Evolutionary conservation across 495 filamentous ascomycete genomes (phyloP), one percentile per base, ranked within the genome.

Genomic region (Thermochaetoides thermophila): DNA sequence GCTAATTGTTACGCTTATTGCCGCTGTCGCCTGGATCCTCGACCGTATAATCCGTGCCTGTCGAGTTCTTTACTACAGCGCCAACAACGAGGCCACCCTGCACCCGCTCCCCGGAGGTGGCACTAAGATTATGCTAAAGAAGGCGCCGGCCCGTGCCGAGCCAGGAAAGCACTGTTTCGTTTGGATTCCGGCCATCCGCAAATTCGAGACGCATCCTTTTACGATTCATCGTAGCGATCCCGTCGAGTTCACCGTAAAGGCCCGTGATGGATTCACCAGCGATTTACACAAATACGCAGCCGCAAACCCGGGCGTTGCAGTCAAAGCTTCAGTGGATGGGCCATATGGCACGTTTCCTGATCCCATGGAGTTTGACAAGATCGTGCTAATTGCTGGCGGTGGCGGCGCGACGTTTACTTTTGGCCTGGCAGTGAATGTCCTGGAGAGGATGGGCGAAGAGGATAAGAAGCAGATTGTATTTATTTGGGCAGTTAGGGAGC

Each of bases 131-230:
- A 58, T 68, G 3, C 49, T 76, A 23, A 57, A 63, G 38, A 68
- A 66, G 28, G 45, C 51, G 0, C 52, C 64, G 1, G 32, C 54
- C 7, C 45, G 55, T 10, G 64, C 65, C 2, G 46, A 46, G 13
- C 65, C 71, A 9, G 72, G 70, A 5, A 71, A 72, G 32, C 73
- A 78, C 41, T 69, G 66, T 35, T 78, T 73, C 35, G 42, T 76
- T 22, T 75, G 64, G 63, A 63, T 76, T 7, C 73, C 70, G 0
- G 55, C 57, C n/a, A 63, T 76, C 19, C 61, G 68, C 21, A 41
- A 52, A 11, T 53, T 71, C 17, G 66, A 76, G 43, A 69, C 68
- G 3, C 73, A 78, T 44, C 73, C 71, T 0, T 76, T 78, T 34
- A 76, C 71, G n/a, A 66, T 75, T 35, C 59, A 72, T 16, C 55